phyloP scores from a whole-genome alignment of 768 basidiomycete species.

The Amyloporia xantha region DNA sequence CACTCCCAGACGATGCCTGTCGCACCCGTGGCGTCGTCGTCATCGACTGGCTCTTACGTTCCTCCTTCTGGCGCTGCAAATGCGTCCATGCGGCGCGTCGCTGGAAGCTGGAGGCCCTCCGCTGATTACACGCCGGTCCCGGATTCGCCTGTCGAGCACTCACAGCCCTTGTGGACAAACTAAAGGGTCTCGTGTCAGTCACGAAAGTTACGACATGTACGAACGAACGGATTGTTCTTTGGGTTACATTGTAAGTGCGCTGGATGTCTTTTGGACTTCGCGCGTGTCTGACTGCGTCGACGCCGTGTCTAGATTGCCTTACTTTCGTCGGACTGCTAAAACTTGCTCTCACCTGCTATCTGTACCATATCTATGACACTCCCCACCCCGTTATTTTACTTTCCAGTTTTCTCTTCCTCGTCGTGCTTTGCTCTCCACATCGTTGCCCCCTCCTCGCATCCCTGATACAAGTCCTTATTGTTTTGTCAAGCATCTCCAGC shows the following conservation, averaged over 20 bases:
- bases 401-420: background rate
- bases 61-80: constrained; percentile 5
- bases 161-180: background rate
- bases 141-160: background rate
- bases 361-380: too few relatives aligned
- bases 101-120: constrained; percentile 6
- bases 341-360: background rate
- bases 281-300: background rate
- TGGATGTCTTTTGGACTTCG: background rate
- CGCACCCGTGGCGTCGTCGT: background rate
- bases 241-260: background rate
- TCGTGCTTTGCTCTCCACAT: background rate
- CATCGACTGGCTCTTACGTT: background rate
- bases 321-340: background rate
- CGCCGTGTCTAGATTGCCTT: background rate
- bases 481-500: too few relatives aligned
- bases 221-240: background rate
- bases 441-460: background rate
- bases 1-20: background rate
- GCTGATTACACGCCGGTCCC: background rate
- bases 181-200: background rate
- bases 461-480: too few relatives aligned
- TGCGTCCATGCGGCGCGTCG: background rate
- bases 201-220: background rate
- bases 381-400: background rate